Percentiles rank a stretch among this genome's conserved stretches.
Conservation (phyloP, 768 basidiomycete genomes). For the Tricholoma matsutake region DNA sequence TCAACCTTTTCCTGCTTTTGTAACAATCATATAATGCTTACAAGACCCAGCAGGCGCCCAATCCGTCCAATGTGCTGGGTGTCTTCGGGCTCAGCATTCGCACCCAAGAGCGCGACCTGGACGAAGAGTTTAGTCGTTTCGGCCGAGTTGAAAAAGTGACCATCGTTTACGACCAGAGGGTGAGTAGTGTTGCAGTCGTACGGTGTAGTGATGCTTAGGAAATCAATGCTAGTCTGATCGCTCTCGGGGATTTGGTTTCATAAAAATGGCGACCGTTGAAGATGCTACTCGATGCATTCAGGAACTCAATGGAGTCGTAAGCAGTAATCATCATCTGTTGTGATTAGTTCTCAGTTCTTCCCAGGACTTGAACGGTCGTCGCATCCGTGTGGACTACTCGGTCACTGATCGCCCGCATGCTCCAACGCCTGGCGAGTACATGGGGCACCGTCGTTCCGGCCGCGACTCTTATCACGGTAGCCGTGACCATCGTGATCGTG, state of each 20-base stretch:
- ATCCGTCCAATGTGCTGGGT: conserved; percentile 85
- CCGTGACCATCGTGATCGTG: conserved; percentile 34
- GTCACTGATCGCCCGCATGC: conserved; percentile 92
- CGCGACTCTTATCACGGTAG: conserved; percentile 36
- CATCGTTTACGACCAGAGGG: conserved; percentile 95
- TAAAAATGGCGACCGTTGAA: conserved; percentile 86
- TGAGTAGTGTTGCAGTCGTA: conserved; percentile 39
- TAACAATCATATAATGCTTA: conserved; percentile 29
- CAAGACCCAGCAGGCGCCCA: conserved; percentile 67
- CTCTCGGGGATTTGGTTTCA: conserved; percentile 97
- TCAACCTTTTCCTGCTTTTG: conserved; percentile 20
- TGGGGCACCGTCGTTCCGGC: conserved; percentile 77
- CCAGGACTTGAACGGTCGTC: conserved; percentile 91
- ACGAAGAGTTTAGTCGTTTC: conserved; percentile 88
- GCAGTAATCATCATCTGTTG: conserved; percentile 26
- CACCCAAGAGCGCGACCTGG: conserved; percentile 89
- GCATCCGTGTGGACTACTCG: conserved; percentile 96
- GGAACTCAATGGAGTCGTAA: conserved; percentile 87
- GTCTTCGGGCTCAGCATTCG: conserved; percentile 99
- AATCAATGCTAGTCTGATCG: conserved; percentile 69
- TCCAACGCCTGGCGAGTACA: conserved; percentile 97
- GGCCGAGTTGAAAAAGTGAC: conserved; percentile 93
- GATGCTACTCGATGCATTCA: conserved; percentile 87
- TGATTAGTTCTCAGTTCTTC: neutral
- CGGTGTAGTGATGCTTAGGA: conserved; percentile 11